phyloP scores from a whole-genome alignment of 441 rosid genomes.

The Euphorbia corollata region DNA sequence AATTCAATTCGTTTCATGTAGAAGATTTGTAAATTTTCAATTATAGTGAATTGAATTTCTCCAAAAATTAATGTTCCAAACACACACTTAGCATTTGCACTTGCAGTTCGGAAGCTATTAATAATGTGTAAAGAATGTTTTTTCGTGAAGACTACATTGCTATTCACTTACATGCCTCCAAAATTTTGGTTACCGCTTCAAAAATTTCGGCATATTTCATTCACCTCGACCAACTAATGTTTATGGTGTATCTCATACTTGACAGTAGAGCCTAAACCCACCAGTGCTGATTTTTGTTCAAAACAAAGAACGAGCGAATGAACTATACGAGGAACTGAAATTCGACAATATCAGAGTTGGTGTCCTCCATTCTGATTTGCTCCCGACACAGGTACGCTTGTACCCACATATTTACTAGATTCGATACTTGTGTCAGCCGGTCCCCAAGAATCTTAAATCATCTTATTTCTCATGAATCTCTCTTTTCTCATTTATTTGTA shows the following conservation, averaged over 20 bases:
- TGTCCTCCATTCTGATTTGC: slow-evolving; percentile 77
- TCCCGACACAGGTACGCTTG: slow-evolving; percentile 52
- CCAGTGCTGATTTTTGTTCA: slow-evolving; percentile 84
- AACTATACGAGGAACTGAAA: slow-evolving; percentile 69
- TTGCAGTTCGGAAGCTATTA: too few relatives aligned
- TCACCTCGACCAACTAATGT: slow-evolving; percentile 21
- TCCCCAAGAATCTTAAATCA: background rate
- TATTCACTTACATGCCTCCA: background rate
- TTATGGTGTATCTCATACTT: slow-evolving; percentile 21
- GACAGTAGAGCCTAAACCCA: slow-evolving; percentile 80
- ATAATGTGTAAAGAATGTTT: background rate
- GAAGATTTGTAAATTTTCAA: too few relatives aligned
- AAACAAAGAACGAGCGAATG: slow-evolving; percentile 87
- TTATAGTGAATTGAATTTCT: too few relatives aligned
- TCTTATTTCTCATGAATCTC: background rate
- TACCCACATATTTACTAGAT: background rate
- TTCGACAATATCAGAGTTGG: slow-evolving; percentile 66
- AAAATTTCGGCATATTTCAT: slow-evolving; percentile 8
- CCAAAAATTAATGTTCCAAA: too few relatives aligned
- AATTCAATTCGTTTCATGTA: too few relatives aligned
- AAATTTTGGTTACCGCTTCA: slow-evolving; percentile 1
- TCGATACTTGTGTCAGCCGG: slow-evolving; percentile 1
- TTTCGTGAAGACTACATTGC: background rate
- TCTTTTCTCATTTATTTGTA: background rate
- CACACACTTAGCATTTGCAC: too few relatives aligned